Evolutionary conservation across 371 early-diverging fungal genomes (phyloP).

Genomic region (Mortierella sp.): DNA sequence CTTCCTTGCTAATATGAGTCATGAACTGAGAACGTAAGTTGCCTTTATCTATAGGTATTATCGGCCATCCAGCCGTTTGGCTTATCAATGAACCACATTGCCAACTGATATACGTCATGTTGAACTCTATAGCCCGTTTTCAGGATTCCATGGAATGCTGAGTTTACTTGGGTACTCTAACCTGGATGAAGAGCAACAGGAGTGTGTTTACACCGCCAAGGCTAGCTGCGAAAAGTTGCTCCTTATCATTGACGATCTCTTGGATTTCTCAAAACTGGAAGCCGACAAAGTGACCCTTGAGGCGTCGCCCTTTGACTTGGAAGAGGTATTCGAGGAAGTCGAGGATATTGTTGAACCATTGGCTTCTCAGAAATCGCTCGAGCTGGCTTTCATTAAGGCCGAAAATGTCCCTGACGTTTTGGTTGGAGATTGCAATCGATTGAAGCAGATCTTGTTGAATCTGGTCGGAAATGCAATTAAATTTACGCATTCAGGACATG

Average conservation of each 20-base stretch:
- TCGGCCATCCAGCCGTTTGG: too few relatives aligned
- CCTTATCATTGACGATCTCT: slow-evolving; percentile 66
- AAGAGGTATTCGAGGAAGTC: slow-evolving; percentile 67
- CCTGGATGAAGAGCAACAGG: slow-evolving; percentile 69
- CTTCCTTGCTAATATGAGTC: slow-evolving; percentile 56
- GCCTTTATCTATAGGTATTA: not conserved
- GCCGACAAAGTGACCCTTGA: slow-evolving; percentile 64
- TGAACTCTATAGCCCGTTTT: slow-evolving; percentile 58
- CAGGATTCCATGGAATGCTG: slow-evolving; percentile 76
- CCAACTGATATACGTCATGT: too few relatives aligned
- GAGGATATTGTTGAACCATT: slow-evolving; percentile 67
- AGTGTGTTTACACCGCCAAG: slow-evolving; percentile 71
- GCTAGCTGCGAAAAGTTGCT: slow-evolving; percentile 69
- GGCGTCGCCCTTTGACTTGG: slow-evolving; percentile 42
- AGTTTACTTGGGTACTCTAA: slow-evolving; percentile 67
- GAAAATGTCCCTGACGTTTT: slow-evolving; percentile 60
- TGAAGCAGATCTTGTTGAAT: slow-evolving; percentile 66
- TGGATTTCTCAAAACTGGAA: slow-evolving; percentile 71
- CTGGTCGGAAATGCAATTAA: slow-evolving; percentile 76
- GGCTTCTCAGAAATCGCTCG: slow-evolving; percentile 65
- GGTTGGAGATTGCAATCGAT: slow-evolving; percentile 63
- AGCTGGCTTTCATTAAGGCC: slow-evolving; percentile 65
- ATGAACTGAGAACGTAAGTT: slow-evolving; percentile 48
- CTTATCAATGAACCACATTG: too few relatives aligned
- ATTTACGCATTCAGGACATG: slow-evolving; percentile 74